phyloP scores from a whole-genome alignment of 2,329 filamentous ascomycete species.

The Alternaria novae-zelandiae region DNA sequence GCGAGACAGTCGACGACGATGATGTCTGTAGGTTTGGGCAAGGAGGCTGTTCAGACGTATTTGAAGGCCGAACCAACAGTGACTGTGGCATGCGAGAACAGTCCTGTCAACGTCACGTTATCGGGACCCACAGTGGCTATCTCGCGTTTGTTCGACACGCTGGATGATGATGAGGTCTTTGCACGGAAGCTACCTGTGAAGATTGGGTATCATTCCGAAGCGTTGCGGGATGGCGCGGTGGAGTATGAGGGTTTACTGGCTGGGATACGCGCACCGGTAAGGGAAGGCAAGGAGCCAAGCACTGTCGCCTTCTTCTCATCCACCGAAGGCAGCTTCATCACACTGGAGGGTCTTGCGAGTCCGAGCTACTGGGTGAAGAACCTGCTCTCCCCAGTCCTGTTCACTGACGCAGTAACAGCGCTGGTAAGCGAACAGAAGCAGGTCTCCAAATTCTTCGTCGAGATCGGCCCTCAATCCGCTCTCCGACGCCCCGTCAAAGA shows the following conservation, averaged over 20 bases:
- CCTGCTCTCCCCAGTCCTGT: constrained; percentile 8
- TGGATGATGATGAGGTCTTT: constrained; percentile 48
- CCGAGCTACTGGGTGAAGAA: constrained; percentile 13
- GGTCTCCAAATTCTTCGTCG: constrained; percentile 5
- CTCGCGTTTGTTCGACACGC: constrained; percentile 17
- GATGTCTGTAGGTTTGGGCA: constrained; percentile 8
- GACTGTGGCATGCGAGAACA: constrained; percentile 38
- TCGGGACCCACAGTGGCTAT: constrained; percentile 49
- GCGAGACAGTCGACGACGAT: not conserved
- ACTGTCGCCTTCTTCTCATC: constrained; percentile 3
- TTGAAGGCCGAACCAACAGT: constrained; percentile 5
- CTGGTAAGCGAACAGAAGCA: constrained; percentile 4
- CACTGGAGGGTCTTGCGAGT: not conserved
- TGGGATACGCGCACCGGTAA: not conserved
- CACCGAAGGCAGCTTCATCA: constrained; percentile 1
- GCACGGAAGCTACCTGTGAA: constrained; percentile 50
- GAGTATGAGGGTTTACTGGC: not conserved
- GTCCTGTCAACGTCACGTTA: constrained; percentile 49
- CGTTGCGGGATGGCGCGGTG: not conserved
- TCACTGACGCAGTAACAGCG: constrained; percentile 2
- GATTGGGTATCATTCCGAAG: constrained; percentile 53
- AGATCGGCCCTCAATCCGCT: constrained; percentile 17
- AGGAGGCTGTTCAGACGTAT: not conserved
- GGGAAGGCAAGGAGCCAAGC: not conserved
- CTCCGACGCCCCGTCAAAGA: constrained; percentile 11